Conservation (phyloP, 345 rosid genomes). For the Trapa bicornis region DNA sequence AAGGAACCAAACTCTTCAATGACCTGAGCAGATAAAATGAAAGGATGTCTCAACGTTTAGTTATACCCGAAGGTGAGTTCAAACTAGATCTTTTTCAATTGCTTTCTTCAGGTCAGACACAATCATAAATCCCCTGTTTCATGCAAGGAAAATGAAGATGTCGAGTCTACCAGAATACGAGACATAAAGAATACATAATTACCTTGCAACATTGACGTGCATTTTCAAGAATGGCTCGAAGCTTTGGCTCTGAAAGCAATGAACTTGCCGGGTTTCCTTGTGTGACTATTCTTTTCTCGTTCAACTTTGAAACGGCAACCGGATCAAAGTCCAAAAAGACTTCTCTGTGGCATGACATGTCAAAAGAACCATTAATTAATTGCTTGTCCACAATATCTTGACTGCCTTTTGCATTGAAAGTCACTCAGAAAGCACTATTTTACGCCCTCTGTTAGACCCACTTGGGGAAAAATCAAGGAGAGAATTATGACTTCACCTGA, state of each 20-base stretch:
- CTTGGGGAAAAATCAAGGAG: background rate
- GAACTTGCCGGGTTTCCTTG: slow-evolving; percentile 49
- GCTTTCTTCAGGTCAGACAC: background rate
- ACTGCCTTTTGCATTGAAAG: background rate
- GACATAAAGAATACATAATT: background rate
- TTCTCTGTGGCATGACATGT: slow-evolving; percentile 37
- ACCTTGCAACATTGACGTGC: slow-evolving; percentile 71
- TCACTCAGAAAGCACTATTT: background rate
- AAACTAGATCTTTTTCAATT: too few relatives aligned
- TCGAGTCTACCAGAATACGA: background rate
- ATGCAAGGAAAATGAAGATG: background rate
- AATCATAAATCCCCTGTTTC: background rate
- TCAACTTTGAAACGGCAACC: slow-evolving; percentile 43
- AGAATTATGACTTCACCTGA: slow-evolving; percentile 33
- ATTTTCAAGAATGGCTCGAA: slow-evolving; percentile 66
- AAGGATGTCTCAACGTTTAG: too few relatives aligned
- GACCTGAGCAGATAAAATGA: slow-evolving; percentile 24
- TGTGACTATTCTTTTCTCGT: slow-evolving; percentile 42
- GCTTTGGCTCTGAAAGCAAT: slow-evolving; percentile 58
- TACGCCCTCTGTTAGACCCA: background rate
- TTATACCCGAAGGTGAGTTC: too few relatives aligned
- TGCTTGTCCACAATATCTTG: background rate
- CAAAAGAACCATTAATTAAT: background rate
- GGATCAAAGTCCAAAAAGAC: slow-evolving; percentile 70
- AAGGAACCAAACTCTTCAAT: slow-evolving; percentile 61